Base-by-base conservation (phyloP, 768 basidiomycete genomes). In the Termitomyces sp. region DNA sequence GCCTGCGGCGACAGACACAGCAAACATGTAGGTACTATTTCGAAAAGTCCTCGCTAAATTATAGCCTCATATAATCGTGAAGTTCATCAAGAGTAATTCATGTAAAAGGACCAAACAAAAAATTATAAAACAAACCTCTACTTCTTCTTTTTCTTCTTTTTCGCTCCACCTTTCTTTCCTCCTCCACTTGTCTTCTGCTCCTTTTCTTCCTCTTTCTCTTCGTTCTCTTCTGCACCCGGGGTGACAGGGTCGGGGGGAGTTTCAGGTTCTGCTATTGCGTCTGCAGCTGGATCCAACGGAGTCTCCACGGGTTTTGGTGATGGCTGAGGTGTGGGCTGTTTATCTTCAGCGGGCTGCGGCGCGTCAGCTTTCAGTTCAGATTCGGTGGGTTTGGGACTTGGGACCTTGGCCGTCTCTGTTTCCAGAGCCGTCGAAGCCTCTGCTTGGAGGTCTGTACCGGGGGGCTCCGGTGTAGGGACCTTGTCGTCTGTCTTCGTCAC, bases 131-230 rank as follows among this genome's bases (percentile, higher is more conserved):
- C 28, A 33, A 36, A 36, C 40, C 18, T 46, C 49, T 65, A 75
- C 74, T 72, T 65, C 54, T 65, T 65, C 52, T 61, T 63, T 52
- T 70, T 65, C 39, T 66, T 65, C 61, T 62, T 65, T 40, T 66
- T 68, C 45, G 45, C 59, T 24, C 22, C 42, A 22, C 61, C 60
- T 59, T 69, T 64, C 42, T 66, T 65, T 58, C 58, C 62, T 32
- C 50, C 50, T 54, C 65, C 54, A n/a, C 65, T 46, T 55, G 59
- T 58, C 50, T 59, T 58, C 58, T 53, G 28, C 61, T 64, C 59
- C 32, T 62, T 65, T 15, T 64, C 50, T 57, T 65, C 59, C 28
- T 70, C 50, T n/a, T 66, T 52, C 35, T 65, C 61, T 38, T 66
- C 58, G 38, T 63, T 65, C 18, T 64, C 66, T 36, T 66, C 61